Percentiles rank a stretch among this genome's conserved stretches.
Conservation (phyloP, 2,329 filamentous ascomycete genomes). For the Colletotrichum eremochloae region DNA sequence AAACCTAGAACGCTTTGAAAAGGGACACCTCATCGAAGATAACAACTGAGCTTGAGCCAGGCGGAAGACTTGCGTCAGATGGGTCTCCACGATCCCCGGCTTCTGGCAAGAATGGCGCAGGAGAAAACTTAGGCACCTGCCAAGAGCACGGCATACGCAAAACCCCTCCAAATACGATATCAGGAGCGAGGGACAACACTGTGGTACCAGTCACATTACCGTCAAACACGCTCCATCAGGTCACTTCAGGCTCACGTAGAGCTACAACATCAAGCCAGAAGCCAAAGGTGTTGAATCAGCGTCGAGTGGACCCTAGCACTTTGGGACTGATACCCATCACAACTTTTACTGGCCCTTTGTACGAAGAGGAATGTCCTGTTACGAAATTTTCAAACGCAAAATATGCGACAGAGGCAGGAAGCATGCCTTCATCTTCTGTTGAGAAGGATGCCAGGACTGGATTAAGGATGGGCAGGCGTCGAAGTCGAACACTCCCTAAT, state of each 20-base stretch:
- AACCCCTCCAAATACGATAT: not conserved
- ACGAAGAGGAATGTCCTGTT: conserved; percentile 14
- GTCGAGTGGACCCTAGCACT: conserved; percentile 19
- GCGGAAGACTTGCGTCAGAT: not conserved
- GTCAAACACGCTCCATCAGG: not conserved
- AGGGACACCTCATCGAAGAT: conserved; percentile 6
- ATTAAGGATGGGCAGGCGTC: not conserved
- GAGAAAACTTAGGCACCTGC: not conserved
- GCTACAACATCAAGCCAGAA: not conserved
- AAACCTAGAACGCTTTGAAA: conserved; percentile 30
- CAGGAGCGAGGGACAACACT: not conserved
- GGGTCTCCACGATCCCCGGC: not conserved
- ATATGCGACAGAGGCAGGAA: not conserved
- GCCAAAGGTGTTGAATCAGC: conserved; percentile 30
- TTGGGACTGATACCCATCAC: conserved; percentile 27
- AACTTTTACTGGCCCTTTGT: conserved; percentile 22
- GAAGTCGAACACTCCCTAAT: conserved; percentile 1
- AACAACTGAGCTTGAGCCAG: not conserved
- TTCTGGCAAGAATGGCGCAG: not conserved
- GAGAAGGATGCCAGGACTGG: not conserved
- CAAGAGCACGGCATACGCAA: not conserved
- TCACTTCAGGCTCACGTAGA: not conserved
- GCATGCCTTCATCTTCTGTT: not conserved
- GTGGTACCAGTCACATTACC: not conserved
- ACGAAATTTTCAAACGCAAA: conserved; percentile 9